Evolutionary conservation across 2,329 filamentous ascomycete genomes (phyloP).

Genomic region (Dothidotthia symphoricarpi): DNA sequence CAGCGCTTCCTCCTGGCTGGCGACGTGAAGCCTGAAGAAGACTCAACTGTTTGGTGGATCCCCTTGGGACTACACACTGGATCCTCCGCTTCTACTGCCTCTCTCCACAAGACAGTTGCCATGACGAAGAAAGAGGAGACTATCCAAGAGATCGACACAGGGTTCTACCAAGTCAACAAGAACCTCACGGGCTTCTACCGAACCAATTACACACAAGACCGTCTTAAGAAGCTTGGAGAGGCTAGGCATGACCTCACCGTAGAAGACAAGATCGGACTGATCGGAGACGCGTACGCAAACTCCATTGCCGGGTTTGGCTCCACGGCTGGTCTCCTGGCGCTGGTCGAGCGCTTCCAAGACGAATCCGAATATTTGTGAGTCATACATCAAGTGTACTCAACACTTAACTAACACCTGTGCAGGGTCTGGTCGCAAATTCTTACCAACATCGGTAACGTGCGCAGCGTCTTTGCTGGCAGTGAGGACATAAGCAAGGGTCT

Average conservation of each 20-base stretch:
- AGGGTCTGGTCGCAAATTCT: constrained; percentile 84
- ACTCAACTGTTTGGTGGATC: constrained; percentile 93
- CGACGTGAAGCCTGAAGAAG: constrained; percentile 86
- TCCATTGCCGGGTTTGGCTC: constrained; percentile 83
- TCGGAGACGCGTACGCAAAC: constrained; percentile 85
- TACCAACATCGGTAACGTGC: constrained; percentile 71
- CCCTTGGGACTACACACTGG: constrained; percentile 83
- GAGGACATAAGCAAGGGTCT: constrained; percentile 69
- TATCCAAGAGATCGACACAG: constrained; percentile 69
- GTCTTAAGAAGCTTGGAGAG: constrained; percentile 75
- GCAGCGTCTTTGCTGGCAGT: constrained; percentile 81
- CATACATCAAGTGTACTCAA: not conserved
- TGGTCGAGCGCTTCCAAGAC: constrained; percentile 77
- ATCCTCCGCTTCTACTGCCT: constrained; percentile 51
- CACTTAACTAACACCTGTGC: constrained; percentile 4
- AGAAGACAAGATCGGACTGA: constrained; percentile 88
- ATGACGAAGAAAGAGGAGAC: constrained; percentile 75
- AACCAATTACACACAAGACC: constrained; percentile 85
- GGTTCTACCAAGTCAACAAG: constrained; percentile 93
- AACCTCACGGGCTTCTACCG: constrained; percentile 88
- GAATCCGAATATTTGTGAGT: constrained; percentile 75
- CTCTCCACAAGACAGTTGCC: constrained; percentile 63
- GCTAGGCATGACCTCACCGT: constrained; percentile 73
- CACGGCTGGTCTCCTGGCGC: constrained; percentile 76
- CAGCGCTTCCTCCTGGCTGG: constrained; percentile 88